These are phyloP conservation scores for Microthyrium microscopicum DNA, from an alignment of 2,329 filamentous ascomycete genomes.

Conservation along the genomic window DNA sequence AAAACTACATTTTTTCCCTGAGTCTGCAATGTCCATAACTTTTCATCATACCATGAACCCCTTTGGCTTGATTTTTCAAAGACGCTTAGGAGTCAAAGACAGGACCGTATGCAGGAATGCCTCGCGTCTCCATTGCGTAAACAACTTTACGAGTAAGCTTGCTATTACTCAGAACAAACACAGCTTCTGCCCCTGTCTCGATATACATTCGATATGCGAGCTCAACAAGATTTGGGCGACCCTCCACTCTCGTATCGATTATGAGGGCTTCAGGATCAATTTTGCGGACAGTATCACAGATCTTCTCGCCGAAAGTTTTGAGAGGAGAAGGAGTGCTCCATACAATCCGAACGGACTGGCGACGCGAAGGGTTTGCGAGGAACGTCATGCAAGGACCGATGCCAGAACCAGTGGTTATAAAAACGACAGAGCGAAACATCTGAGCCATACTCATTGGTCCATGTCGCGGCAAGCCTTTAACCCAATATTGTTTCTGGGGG, in stretches of 20 bases:
- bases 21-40: too few relatives aligned
- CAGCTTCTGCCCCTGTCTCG: conserved; percentile 42
- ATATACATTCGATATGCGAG: conserved; percentile 34
- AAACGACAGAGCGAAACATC: conserved; percentile 16
- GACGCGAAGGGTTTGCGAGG: conserved; percentile 33
- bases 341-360: conserved; percentile 35
- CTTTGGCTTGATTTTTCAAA: too few relatives aligned
- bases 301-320: conserved; percentile 42
- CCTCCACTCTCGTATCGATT: conserved; percentile 44
- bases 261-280: conserved; percentile 49
- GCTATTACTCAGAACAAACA: conserved; percentile 58
- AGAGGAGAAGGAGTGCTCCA: conserved; percentile 51
- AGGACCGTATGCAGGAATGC: conserved; percentile 52
- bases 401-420: conserved; percentile 19
- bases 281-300: conserved; percentile 38
- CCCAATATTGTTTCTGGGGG: conserved; percentile 14
- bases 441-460: conserved; percentile 17
- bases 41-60: too few relatives aligned
- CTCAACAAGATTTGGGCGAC: conserved; percentile 43
- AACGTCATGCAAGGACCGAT: conserved; percentile 28
- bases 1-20: too few relatives aligned
- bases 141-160: conserved; percentile 51
- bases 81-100: conserved; percentile 57
- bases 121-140: conserved; percentile 48
- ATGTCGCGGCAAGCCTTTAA: conserved; percentile 14